Percentiles rank a stretch among this genome's conserved stretches.
phyloP scores from a whole-genome alignment of 495 filamentous ascomycete genomes.

The Oidiodendron maius region DNA sequence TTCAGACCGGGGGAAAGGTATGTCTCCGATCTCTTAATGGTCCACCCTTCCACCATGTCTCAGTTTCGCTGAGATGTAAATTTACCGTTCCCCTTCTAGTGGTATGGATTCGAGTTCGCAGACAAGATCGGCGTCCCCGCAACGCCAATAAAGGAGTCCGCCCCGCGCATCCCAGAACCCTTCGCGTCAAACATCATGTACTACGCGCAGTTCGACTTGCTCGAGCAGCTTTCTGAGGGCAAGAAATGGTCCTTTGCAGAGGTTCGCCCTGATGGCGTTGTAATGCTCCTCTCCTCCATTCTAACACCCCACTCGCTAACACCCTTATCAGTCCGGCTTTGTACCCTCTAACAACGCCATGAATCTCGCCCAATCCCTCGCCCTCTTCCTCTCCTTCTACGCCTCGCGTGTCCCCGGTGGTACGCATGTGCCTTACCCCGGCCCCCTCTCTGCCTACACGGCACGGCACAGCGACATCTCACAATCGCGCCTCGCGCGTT shows the following conservation, averaged over 20 bases:
- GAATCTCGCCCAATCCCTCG: conserved; percentile 36
- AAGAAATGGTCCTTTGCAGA: conserved; percentile 40
- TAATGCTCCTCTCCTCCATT: background rate
- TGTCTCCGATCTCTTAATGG: no score
- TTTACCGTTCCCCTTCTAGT: no score
- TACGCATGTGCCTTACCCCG: conserved; percentile 32
- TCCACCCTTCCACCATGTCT: no score
- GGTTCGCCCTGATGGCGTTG: conserved; percentile 38
- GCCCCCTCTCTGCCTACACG: conserved; percentile 22
- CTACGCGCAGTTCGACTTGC: conserved; percentile 37
- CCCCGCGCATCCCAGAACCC: conserved; percentile 35
- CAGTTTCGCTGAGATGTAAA: no score
- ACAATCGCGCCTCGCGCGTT: conserved; percentile 36
- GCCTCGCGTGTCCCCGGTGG: conserved; percentile 26
- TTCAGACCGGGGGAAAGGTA: conserved; percentile 42
- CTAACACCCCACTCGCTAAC: background rate
- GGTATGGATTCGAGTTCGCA: conserved; percentile 34
- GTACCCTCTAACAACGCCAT: conserved; percentile 34
- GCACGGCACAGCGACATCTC: conserved; percentile 28
- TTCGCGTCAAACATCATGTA: conserved; percentile 42
- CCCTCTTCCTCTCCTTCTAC: conserved; percentile 33
- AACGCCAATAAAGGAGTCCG: conserved; percentile 30
- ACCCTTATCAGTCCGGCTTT: conserved; percentile 29
- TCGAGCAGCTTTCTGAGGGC: conserved; percentile 26
- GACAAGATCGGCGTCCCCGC: conserved; percentile 27